Evolutionary conservation across 2,329 filamentous ascomycete species (phyloP), one percentile per base, ranked within the genome.

Genomic region (Penicillium sumatraense): DNA sequence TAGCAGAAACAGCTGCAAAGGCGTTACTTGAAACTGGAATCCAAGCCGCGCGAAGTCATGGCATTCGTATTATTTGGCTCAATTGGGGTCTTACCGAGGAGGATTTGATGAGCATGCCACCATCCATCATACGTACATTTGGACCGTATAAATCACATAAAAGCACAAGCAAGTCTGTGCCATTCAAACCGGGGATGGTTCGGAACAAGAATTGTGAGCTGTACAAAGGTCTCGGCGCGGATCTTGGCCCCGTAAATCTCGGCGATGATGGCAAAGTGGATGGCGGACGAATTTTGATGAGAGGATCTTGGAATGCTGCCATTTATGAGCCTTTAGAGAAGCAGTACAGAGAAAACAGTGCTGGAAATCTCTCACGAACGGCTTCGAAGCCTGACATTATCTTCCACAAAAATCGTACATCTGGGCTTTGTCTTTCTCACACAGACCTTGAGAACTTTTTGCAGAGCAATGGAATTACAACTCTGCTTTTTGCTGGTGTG

Each of bases 371-470:
- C 7, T 24, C 11, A 3, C 13, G 13, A 18, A 14, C 7, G 23
- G 18, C 41, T n/a, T 40, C 44, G 5, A 61, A 62, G 26, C 72
- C 75, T 0, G 83, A 87, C 63, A 70, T 83, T 9, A 78, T 76
- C 65, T 78, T 83, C 56, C 70, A 81, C 62, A 87, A 87, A 73
- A 81, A 85, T 60, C 75, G 84, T 18, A 82, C 86, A 74, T 83
- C 80, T 18, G 85, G 83, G 2, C 71, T 87, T 46, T 86, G 83
- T 81, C 75, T 73, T 21, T 62, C 69, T 8, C 65, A 65, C 10
- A 80, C 79, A 41, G 71, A 74, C 7, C 71, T 82, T 42, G 76
- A 75, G 51, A 68, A 70, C 35, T 77, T 74, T 35, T 66, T 85
- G 48, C 64, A 74, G 46, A 54, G 68, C 36, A 59, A 74, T 45